phyloP scores from a whole-genome alignment of 2,329 filamentous ascomycete species.

The Penicillium oxalicum region DNA sequence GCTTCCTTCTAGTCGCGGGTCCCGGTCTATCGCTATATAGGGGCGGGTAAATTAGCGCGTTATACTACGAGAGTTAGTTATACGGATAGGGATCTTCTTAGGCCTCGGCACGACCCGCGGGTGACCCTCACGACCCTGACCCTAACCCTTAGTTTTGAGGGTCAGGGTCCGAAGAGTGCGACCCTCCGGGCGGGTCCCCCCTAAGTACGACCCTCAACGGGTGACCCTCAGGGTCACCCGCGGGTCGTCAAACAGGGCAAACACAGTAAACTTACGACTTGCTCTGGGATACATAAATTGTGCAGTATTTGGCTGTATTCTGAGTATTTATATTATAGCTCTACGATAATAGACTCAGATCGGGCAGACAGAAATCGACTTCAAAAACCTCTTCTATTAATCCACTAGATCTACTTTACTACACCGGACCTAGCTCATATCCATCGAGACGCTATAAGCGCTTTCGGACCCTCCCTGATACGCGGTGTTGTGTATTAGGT shows the following conservation, averaged over 20 bases:
- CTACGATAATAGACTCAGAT: background rate
- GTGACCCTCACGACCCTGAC: background rate
- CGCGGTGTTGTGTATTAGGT: background rate
- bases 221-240: background rate
- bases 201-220: background rate
- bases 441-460: background rate
- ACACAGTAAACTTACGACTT: background rate
- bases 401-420: background rate
- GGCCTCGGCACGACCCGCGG: conserved; percentile 2
- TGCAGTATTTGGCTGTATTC: background rate
- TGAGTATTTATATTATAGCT: background rate
- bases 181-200: background rate
- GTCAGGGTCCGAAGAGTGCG: background rate
- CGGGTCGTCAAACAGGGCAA: background rate
- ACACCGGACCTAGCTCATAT: background rate
- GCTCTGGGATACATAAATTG: background rate
- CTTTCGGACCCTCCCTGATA: background rate
- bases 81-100: background rate
- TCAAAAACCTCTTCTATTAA: background rate
- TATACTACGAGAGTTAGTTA: no score
- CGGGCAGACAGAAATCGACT: background rate
- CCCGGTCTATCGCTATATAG: background rate
- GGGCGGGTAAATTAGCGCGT: background rate
- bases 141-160: background rate
- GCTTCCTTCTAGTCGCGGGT: background rate